Evolutionary conservation across 148 eudicot species (phyloP).

Genomic region (Amaranthus palmeri): DNA sequence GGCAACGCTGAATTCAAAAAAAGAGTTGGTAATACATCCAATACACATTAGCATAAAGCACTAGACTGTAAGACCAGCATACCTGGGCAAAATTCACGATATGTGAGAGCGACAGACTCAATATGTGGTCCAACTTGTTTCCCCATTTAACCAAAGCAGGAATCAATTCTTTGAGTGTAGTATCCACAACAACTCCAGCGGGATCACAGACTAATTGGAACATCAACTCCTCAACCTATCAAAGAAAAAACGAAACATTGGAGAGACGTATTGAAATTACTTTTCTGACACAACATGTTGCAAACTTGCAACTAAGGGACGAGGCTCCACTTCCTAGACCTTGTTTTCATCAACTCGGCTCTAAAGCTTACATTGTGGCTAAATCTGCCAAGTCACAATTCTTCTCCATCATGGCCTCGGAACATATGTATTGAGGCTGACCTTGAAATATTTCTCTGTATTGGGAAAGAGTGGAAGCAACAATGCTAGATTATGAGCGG

Average conservation of each 20-base stretch:
- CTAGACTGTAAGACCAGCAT: conserved; percentile 14
- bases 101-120: conserved; percentile 61
- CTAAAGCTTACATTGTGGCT: conserved; percentile 94
- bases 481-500: conserved; percentile 95
- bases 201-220: conserved; percentile 96
- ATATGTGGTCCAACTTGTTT: conserved; percentile 65
- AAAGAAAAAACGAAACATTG: conserved; percentile 41
- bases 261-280: conserved; percentile 27
- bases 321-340: conserved; percentile 86
- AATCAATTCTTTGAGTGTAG: conserved; percentile 75
- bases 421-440: conserved; percentile 99
- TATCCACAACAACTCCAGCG: conserved; percentile 86
- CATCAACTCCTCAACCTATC: conserved; percentile 97
- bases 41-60: not conserved
- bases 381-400: conserved; percentile 94
- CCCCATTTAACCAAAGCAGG: conserved; percentile 92
- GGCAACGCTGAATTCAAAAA: conserved; percentile 63
- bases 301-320: conserved; percentile 58
- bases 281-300: conserved; percentile 39
- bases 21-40: conserved; percentile 14
- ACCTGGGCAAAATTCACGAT: conserved; percentile 75
- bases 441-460: conserved; percentile 98
- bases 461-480: conserved; percentile 95
- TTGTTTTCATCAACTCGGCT: conserved; percentile 51
- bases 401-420: conserved; percentile 99